phyloP scores from a whole-genome alignment of 805 yeast species.

The Ogataea ganodermae region DNA sequence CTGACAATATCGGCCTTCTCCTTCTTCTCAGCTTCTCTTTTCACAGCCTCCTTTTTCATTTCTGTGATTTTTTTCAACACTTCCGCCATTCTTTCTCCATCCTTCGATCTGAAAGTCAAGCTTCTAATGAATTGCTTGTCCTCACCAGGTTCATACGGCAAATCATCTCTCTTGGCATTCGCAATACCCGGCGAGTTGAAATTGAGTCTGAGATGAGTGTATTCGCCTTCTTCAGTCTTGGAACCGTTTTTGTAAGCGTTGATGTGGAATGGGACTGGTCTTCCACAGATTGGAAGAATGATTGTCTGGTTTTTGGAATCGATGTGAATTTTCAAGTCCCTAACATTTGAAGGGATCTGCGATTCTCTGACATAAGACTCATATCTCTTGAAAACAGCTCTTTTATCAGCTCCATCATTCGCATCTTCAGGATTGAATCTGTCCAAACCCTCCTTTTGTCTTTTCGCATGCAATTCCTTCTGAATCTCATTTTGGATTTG shows the following conservation, averaged over 20 bases:
- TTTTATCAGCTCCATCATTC: conserved; percentile 57
- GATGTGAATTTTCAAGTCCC: conserved; percentile 82
- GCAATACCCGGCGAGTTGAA: conserved; percentile 87
- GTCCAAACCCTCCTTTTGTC: conserved; percentile 84
- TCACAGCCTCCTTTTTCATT: conserved; percentile 86
- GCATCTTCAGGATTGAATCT: conserved; percentile 82
- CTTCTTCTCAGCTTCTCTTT: conserved; percentile 87
- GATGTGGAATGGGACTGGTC: conserved; percentile 98
- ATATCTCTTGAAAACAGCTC: conserved; percentile 82
- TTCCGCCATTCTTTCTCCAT: conserved; percentile 87
- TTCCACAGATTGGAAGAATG: conserved; percentile 86
- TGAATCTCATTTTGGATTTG: conserved; percentile 82
- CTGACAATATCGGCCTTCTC: conserved; percentile 92
- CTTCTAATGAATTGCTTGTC: conserved; percentile 86
- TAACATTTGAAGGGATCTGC: conserved; percentile 82
- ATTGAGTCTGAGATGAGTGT: conserved; percentile 84
- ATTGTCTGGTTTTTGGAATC: conserved; percentile 88
- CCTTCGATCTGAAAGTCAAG: conserved; percentile 84
- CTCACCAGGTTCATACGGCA: conserved; percentile 88
- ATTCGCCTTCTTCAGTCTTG: conserved; percentile 95
- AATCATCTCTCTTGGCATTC: conserved; percentile 67
- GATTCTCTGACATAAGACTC: conserved; percentile 93
- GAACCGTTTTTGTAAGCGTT: conserved; percentile 93
- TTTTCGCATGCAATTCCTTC: conserved; percentile 74
- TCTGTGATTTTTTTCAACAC: conserved; percentile 88